A percentile compares a stretch with the other conserved stretches of the same genome.
phyloP scores from a whole-genome alignment of 108 stramenopile species.

The Discostella pseudostelligera region DNA sequence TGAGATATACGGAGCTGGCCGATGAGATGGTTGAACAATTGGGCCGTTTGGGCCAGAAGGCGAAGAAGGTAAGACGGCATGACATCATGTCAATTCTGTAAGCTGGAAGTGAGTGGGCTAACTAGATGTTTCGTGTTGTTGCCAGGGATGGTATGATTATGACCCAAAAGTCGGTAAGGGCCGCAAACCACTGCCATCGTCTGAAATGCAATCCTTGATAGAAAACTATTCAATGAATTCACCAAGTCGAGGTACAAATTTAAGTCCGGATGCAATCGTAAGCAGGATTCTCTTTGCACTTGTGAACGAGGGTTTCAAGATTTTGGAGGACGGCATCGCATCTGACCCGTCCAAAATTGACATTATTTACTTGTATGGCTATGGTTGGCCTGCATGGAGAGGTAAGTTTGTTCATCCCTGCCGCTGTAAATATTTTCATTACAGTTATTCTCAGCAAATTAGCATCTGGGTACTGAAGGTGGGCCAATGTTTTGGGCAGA shows the following conservation, averaged over 20 bases:
- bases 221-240: conserved; percentile 44
- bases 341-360: conserved; percentile 90
- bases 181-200: conserved; percentile 68
- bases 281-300: conserved; percentile 82
- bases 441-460: background rate
- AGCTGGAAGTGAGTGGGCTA: background rate
- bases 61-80: conserved; percentile 55
- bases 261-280: conserved; percentile 62
- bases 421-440: background rate
- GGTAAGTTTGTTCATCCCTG: conserved; percentile 46
- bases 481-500: conserved; percentile 94
- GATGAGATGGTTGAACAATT: conserved; percentile 82
- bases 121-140: background rate
- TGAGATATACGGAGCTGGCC: conserved; percentile 86
- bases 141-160: conserved; percentile 86
- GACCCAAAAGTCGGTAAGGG: conserved; percentile 79
- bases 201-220: conserved; percentile 74
- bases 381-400: conserved; percentile 90
- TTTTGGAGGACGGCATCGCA: conserved; percentile 95
- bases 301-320: conserved; percentile 96
- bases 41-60: conserved; percentile 91
- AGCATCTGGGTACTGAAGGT: conserved; percentile 5
- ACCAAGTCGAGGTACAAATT: conserved; percentile 25
- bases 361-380: conserved; percentile 93
- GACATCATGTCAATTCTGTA: conserved; percentile 7